Base-by-base conservation (phyloP, 371 early-diverging fungal genomes). In the Massospora cicadina region DNA sequence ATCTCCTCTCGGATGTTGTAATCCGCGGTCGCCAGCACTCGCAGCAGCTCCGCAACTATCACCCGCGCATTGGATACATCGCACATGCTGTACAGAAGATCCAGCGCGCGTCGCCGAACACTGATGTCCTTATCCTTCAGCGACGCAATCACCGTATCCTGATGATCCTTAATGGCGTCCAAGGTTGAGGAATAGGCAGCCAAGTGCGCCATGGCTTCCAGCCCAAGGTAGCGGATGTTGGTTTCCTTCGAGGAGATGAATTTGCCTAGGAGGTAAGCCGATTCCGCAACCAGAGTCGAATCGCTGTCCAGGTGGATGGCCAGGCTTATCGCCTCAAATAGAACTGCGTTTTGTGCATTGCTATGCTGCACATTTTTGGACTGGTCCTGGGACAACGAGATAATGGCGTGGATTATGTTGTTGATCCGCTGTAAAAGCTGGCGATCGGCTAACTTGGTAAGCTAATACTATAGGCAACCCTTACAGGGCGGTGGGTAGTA, bases 191-290 rank as follows among this genome's bases (percentile, higher is more conserved):
- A 81, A 60, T 87, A 87, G 0, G 89, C 90, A 0, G 95, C 97
- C 69, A 96, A 76, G 75, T 93, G 94, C 1, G 94, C 86, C 96
- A 96, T 94, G 12, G 96, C 89, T 71, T 97, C 98, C 69, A 98
- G 74, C 2, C 91, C 93, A 60, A 98, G 74, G 68, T 95, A 98
- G 31, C 97, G 85, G 23, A 91, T 81, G 68, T 98, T 98, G 33
- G 95, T 93, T 69, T 97, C 97, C 67, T 92, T 90, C 33, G 90
- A 86, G 17, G 86, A 80, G 56, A 97, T 89, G 65, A 92, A 95
- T 13, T 82, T 75, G 0, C 93, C 91, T 0, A 98, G 81, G 10
- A 95, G 75, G 24, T 75, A 75, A 2, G 89, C 83, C 12, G 90
- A 86, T 72, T 92, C 87, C 24, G 80, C 82, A 55, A 94, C 87